These are phyloP conservation scores for Daphne laureola DNA, from an alignment of 441 rosid species.

Conservation along the genomic window DNA sequence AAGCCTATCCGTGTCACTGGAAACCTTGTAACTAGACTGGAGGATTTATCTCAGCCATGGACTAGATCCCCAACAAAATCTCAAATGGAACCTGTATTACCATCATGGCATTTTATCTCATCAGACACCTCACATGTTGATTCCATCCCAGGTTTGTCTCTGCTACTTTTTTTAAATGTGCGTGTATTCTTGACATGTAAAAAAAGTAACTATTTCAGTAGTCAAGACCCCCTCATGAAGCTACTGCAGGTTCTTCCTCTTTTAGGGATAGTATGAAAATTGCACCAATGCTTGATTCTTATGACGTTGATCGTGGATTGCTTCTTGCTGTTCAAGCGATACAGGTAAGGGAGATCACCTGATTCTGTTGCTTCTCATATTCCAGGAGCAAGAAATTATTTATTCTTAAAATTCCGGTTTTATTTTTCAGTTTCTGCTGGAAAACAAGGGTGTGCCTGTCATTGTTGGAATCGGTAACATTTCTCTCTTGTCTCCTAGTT, in stretches of 20 bases:
- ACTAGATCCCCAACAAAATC: constrained; percentile 99
- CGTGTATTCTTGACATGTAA: neutral
- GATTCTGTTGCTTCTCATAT: constrained; percentile 4
- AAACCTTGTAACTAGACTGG: constrained; percentile 66
- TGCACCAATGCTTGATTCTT: constrained; percentile 96
- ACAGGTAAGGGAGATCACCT: constrained; percentile 52
- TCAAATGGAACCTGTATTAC: constrained; percentile 81
- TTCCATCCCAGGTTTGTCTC: constrained; percentile 57
- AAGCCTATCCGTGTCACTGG: constrained; percentile 88
- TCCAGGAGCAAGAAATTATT: constrained; percentile 8
- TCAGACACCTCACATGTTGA: constrained; percentile 47
- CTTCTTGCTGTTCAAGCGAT: constrained; percentile 99
- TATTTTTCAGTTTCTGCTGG: constrained; percentile 78
- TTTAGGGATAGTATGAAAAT: constrained; percentile 88
- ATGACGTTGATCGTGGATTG: constrained; percentile 93
- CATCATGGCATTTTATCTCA: constrained; percentile 72
- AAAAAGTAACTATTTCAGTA: constrained; percentile 19
- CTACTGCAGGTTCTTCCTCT: constrained; percentile 95
- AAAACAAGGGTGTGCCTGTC: constrained; percentile 78
- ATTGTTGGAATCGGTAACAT: constrained; percentile 93
- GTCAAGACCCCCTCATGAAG: constrained; percentile 83
- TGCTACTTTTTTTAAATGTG: constrained; percentile 8
- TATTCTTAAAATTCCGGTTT: constrained; percentile 2
- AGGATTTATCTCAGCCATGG: constrained; percentile 97
- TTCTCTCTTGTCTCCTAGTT: constrained; percentile 8